Percentiles rank a stretch among this genome's conserved stretches.
Evolutionary conservation across 108 stramenopile species (phyloP).

Genomic region (Parietichytrium sp.): DNA sequence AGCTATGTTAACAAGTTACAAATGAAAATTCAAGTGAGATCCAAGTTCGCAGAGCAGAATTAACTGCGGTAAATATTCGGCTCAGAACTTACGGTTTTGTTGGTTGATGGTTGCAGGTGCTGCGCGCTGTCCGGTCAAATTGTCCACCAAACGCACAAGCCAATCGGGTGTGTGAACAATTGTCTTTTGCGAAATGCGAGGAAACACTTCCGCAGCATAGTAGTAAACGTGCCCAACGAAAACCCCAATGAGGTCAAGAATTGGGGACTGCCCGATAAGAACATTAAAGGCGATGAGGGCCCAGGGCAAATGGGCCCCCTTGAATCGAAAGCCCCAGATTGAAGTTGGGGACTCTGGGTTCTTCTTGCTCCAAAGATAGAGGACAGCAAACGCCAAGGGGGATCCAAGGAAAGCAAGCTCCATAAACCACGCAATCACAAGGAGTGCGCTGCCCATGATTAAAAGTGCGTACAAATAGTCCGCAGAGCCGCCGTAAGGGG

Average conservation of each 20-base stretch:
- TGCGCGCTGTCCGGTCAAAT: neutral
- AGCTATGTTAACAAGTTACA: too few species aligned
- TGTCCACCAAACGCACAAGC: neutral
- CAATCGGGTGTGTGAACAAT: neutral
- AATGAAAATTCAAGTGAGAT: too few species aligned
- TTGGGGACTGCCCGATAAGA: neutral
- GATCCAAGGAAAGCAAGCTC: neutral
- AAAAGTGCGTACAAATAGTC: neutral
- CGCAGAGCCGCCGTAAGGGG: constrained; percentile 1
- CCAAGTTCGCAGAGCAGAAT: too few species aligned
- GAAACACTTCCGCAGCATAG: neutral
- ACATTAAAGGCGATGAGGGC: constrained; percentile 18
- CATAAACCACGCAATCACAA: neutral
- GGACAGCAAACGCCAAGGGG: constrained; percentile 35
- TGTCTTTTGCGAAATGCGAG: neutral
- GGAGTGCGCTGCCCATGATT: constrained; percentile 2
- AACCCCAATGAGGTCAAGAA: neutral
- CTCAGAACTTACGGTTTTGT: too few species aligned
- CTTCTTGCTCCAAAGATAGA: constrained; percentile 45
- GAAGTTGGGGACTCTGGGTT: constrained; percentile 29
- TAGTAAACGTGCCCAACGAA: constrained; percentile 14
- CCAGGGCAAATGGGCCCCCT: constrained; percentile 32
- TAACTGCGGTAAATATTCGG: too few species aligned
- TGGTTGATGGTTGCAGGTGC: too few species aligned
- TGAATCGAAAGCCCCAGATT: constrained; percentile 45